Evolutionary conservation across 202 grass and related monocot species (phyloP).

Genomic region (Schoenoplectus tabernaemontani): DNA sequence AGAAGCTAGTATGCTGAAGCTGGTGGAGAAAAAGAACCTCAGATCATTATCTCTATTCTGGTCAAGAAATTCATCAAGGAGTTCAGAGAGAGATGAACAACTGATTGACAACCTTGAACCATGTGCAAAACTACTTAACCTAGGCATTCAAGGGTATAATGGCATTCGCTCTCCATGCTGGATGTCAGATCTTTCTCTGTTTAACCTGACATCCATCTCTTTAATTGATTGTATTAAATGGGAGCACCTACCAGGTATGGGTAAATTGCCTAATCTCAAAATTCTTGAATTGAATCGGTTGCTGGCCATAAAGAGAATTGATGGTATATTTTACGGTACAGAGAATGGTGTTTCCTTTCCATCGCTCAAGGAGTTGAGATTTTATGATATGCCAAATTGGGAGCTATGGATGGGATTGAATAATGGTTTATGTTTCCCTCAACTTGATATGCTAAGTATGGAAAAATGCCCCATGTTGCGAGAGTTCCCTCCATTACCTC

Average conservation of each 20-base stretch:
- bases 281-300: not conserved
- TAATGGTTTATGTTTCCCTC: not conserved
- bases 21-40: slow-evolving; percentile 13
- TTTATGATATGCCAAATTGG: not conserved
- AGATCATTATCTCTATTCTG: not conserved
- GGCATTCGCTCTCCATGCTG: slow-evolving; percentile 15
- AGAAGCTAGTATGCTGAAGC: not conserved
- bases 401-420: slow-evolving; percentile 16
- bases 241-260: slow-evolving; percentile 15
- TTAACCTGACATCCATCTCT: not conserved
- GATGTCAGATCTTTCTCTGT: slow-evolving; percentile 17
- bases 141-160: slow-evolving; percentile 3
- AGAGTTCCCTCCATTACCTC: slow-evolving; percentile 13
- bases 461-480: not conserved
- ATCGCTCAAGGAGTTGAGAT: not conserved
- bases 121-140: not conserved
- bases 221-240: not conserved
- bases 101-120: slow-evolving; percentile 26
- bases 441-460: not conserved
- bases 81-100: not conserved
- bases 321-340: not conserved
- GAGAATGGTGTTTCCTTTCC: not conserved
- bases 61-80: not conserved
- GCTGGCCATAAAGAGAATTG: slow-evolving; percentile 18
- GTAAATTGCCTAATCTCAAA: slow-evolving; percentile 15